phyloP scores from a whole-genome alignment of 2,329 filamentous ascomycete species.

The Neurospora sp. region DNA sequence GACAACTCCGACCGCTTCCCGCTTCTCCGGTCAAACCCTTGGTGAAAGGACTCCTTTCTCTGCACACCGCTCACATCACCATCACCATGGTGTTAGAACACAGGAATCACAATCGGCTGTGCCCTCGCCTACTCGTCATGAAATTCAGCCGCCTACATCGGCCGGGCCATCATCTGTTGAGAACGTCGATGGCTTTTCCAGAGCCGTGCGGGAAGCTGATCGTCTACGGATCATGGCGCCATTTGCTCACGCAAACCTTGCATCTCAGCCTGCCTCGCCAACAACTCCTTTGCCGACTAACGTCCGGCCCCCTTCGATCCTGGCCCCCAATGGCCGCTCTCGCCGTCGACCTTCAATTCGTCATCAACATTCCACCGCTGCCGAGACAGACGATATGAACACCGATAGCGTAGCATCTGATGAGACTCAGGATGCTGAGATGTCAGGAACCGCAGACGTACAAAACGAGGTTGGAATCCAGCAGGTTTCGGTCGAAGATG shows the following conservation, averaged over 20 bases:
- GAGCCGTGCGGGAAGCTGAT: conserved; percentile 73
- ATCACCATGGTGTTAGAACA: conserved; percentile 32
- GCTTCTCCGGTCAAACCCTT: conserved; percentile 58
- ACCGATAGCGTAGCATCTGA: conserved; percentile 76
- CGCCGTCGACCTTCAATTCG: conserved; percentile 74
- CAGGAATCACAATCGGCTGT: conserved; percentile 41
- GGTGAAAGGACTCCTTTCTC: conserved; percentile 54
- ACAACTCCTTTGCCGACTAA: conserved; percentile 68
- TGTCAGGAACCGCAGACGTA: conserved; percentile 71
- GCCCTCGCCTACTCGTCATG: conserved; percentile 39
- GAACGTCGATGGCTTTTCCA: conserved; percentile 61
- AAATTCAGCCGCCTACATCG: conserved; percentile 57
- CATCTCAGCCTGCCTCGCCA: conserved; percentile 86
- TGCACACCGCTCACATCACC: conserved; percentile 17
- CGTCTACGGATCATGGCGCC: conserved; percentile 74
- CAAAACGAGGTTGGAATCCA: conserved; percentile 77
- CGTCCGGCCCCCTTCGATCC: conserved; percentile 41
- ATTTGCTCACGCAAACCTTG: conserved; percentile 55
- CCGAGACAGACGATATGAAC: conserved; percentile 77
- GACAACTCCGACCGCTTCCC: conserved; percentile 48
- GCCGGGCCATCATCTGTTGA: conserved; percentile 55
- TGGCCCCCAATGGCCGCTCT: conserved; percentile 42
- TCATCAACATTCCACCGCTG: conserved; percentile 75
- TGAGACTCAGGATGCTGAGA: conserved; percentile 64
- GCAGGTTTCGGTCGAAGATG: conserved; percentile 69